These are phyloP conservation scores for Dactylellina haptotyla DNA, from an alignment of 2,329 filamentous ascomycete genomes.

Conservation along the genomic window DNA sequence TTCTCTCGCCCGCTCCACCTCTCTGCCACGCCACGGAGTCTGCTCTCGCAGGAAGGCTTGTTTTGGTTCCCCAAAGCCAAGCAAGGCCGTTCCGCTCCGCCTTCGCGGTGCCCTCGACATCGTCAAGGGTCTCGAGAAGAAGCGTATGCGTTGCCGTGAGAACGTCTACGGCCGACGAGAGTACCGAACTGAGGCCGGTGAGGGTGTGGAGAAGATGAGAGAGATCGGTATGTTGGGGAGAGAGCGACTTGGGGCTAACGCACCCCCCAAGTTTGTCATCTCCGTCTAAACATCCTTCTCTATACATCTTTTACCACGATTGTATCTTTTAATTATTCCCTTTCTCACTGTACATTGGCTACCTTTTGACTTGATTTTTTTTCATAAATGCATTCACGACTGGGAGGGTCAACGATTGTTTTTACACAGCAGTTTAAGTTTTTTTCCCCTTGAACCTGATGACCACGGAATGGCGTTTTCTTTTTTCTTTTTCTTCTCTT, in stretches of 20 bases:
- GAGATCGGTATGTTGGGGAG: constrained; percentile 88
- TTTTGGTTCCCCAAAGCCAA: constrained; percentile 55
- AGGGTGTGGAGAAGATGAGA: constrained; percentile 91
- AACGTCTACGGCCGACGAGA: constrained; percentile 87
- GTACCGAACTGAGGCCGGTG: constrained; percentile 78
- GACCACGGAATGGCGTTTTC: constrained; percentile 51
- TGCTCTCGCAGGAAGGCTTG: constrained; percentile 61
- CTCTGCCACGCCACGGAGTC: constrained; percentile 73
- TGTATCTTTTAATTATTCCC: constrained; percentile 27
- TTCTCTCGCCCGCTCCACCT: constrained; percentile 82
- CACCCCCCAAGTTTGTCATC: constrained; percentile 57
- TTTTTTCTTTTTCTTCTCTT: constrained; percentile 27
- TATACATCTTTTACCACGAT: constrained; percentile 17
- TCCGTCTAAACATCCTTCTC: constrained; percentile 53
- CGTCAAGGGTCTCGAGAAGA: constrained; percentile 93
- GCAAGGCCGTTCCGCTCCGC: constrained; percentile 66
- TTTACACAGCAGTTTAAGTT: constrained; percentile 33
- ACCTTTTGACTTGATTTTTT: constrained; percentile 37
- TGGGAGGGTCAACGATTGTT: constrained; percentile 51
- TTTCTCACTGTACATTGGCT: constrained; percentile 34
- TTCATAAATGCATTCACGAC: constrained; percentile 35
- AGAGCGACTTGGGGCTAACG: constrained; percentile 55
- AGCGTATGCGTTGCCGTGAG: constrained; percentile 89
- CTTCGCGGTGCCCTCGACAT: constrained; percentile 96
- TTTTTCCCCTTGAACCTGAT: constrained; percentile 49